A percentile compares a stretch with the other conserved stretches of the same genome.
These are phyloP conservation scores for Draba incana DNA, from an alignment of 345 rosid genomes.

Conservation along the genomic window DNA sequence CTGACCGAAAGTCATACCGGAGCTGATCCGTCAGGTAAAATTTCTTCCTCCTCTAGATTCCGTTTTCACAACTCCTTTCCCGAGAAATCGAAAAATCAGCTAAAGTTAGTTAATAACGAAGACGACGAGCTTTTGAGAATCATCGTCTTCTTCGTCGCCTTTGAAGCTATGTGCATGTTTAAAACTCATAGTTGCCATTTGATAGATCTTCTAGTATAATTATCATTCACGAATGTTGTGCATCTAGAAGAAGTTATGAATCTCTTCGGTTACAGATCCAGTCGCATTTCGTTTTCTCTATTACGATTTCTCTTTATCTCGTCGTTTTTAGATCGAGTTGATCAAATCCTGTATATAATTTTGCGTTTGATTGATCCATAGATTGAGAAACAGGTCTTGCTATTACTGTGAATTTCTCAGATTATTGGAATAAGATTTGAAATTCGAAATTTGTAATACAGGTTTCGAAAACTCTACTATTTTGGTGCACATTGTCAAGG, in stretches of 20 bases:
- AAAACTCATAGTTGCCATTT: neutral
- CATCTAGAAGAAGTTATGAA: neutral
- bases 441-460: constrained; percentile 16
- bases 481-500: constrained; percentile 33
- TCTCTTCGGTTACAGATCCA: constrained; percentile 21
- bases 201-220: constrained; percentile 8
- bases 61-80: neutral
- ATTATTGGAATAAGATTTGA: neutral
- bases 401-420: constrained; percentile 19
- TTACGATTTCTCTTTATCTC: neutral
- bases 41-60: neutral
- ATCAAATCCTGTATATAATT: neutral
- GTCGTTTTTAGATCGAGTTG: constrained; percentile 20
- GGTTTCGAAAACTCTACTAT: constrained; percentile 40
- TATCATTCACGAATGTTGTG: constrained; percentile 1
- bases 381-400: neutral
- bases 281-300: constrained; percentile 20
- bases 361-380: constrained; percentile 1
- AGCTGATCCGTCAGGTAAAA: constrained; percentile 36
- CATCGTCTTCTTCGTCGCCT: constrained; percentile 12
- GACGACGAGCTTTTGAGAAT: constrained; percentile 18
- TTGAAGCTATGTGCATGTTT: constrained; percentile 22
- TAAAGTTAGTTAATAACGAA: neutral
- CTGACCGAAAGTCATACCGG: constrained; percentile 47
- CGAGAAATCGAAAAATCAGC: constrained; percentile 24